A percentile compares a stretch with the other conserved stretches of the same genome.
Conservation (phyloP, 2,329 filamentous ascomycete genomes). For the Colletotrichum siamense region DNA sequence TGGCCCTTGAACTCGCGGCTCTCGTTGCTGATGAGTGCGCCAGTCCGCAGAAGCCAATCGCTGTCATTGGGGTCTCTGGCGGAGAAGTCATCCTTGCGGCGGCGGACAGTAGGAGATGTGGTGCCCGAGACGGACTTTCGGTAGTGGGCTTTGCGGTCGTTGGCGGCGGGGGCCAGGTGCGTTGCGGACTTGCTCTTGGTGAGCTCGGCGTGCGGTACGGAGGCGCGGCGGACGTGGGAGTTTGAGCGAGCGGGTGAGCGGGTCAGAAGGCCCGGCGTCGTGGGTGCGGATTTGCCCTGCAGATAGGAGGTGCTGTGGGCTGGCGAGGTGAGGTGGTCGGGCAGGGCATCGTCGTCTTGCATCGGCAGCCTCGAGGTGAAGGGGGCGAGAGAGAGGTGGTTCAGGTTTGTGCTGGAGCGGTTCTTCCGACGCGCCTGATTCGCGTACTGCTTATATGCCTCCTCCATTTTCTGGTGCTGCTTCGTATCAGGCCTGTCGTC, state of each 20-base stretch:
- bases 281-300: conserved; percentile 66
- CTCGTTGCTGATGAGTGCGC: conserved; percentile 66
- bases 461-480: conserved; percentile 50
- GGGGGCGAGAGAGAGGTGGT: conserved; percentile 68
- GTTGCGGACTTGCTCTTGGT: conserved; percentile 69
- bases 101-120: conserved; percentile 33
- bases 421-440: conserved; percentile 63
- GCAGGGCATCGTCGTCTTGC: conserved; percentile 55
- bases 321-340: conserved; percentile 39
- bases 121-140: conserved; percentile 32
- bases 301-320: conserved; percentile 58
- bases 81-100: conserved; percentile 15
- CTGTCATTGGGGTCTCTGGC: conserved; percentile 51
- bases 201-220: conserved; percentile 41
- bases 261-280: conserved; percentile 67
- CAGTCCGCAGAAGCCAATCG: conserved; percentile 70
- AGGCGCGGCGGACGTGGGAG: conserved; percentile 50
- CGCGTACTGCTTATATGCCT: conserved; percentile 65
- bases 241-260: conserved; percentile 58
- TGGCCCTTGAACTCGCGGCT: conserved; percentile 73
- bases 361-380: conserved; percentile 67
- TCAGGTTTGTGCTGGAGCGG: conserved; percentile 63
- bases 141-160: conserved; percentile 20
- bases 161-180: conserved; percentile 46
- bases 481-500: background rate